These are phyloP conservation scores for Aeschynomene evenia DNA, from an alignment of 306 rosid species.

Conservation along the genomic window DNA sequence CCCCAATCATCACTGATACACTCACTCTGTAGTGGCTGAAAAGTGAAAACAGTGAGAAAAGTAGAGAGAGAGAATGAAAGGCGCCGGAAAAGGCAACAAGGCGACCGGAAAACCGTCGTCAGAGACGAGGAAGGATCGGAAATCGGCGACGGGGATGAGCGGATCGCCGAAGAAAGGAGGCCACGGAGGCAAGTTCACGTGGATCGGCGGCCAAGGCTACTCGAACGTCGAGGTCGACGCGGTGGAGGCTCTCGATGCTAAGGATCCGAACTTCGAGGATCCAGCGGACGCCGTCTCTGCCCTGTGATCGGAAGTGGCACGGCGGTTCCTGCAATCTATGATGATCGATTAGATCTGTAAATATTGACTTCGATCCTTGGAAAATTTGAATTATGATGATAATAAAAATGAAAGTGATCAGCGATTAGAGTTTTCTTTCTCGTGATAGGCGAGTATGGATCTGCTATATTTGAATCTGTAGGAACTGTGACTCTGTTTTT, in stretches of 20 bases:
- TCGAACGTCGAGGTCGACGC: conserved; percentile 49
- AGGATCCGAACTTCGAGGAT: conserved; percentile 89
- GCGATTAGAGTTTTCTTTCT: not conserved
- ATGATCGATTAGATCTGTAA: not conserved
- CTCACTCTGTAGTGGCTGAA: not conserved
- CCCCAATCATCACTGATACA: accelerated
- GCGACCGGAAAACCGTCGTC: conserved; percentile 40
- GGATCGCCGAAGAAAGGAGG: conserved; percentile 98
- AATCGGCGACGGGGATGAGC: conserved; percentile 73
- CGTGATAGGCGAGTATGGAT: not conserved
- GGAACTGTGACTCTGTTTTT: not conserved
- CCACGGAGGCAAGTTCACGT: conserved; percentile 88
- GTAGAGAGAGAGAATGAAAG: conserved; percentile 47
- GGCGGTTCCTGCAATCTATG: not conserved
- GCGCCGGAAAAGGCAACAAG: conserved; percentile 54
- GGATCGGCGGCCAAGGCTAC: conserved; percentile 71
- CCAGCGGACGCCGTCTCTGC: conserved; percentile 41
- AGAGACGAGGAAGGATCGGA: conserved; percentile 65
- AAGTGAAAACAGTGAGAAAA: not conserved
- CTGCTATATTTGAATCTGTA: not conserved
- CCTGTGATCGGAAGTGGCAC: conserved; percentile 30
- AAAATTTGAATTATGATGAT: not conserved
- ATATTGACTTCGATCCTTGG: not conserved
- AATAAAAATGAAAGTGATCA: not conserved
- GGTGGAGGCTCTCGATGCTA: conserved; percentile 46